Percentiles rank a stretch among this genome's conserved stretches.
Evolutionary conservation across 75 land plant genomes (phyloP).

Genomic region (Picea sitchensis): DNA sequence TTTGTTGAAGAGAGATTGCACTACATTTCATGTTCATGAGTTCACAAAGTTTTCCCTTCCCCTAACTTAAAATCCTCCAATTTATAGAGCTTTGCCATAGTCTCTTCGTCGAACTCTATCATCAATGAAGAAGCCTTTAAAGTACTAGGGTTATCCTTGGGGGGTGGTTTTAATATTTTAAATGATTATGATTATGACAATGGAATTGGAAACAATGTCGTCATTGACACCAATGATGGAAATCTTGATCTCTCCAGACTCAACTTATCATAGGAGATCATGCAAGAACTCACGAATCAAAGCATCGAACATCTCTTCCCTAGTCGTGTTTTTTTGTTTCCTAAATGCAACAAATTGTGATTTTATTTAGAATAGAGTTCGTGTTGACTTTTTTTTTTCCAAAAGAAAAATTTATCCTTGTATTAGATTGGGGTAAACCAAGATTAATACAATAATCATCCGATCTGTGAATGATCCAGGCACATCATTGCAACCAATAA

Average conservation of each 20-base stretch:
- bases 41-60: background rate
- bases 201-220: background rate
- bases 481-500: no score
- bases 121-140: conserved; percentile 68
- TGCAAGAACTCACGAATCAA: conserved; percentile 54
- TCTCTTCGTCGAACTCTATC: conserved; percentile 52
- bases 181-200: conserved; percentile 11
- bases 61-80: background rate
- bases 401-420: no score
- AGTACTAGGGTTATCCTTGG: conserved; percentile 22
- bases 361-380: background rate
- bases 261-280: conserved; percentile 51
- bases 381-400: background rate
- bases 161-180: background rate
- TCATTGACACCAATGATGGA: conserved; percentile 18
- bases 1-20: background rate
- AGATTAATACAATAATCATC: no score
- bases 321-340: conserved; percentile 61
- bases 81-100: conserved; percentile 6
- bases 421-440: no score
- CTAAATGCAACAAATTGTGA: background rate
- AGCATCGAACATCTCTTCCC: conserved; percentile 89
- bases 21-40: background rate
- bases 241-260: conserved; percentile 65
- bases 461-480: no score